These are phyloP conservation scores for Ustilago sp. DNA, from an alignment of 1,284 basidiomycete genomes.

Conservation along the genomic window DNA sequence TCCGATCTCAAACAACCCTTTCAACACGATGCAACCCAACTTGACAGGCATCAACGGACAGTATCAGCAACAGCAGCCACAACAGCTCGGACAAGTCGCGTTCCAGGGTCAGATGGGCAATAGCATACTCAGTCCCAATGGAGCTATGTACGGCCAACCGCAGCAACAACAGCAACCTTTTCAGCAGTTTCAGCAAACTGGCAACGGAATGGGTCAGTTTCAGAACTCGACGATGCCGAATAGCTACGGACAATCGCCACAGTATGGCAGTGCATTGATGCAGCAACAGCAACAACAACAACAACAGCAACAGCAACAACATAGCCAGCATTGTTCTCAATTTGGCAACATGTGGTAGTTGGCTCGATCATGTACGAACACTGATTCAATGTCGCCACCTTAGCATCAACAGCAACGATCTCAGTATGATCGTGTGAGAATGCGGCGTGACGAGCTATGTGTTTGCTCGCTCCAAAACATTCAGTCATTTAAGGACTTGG, in stretches of 20 bases:
- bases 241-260: slow-evolving; percentile 22
- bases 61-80: slow-evolving; percentile 28
- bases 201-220: slow-evolving; percentile 1
- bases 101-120: slow-evolving; percentile 21
- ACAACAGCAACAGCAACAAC: slow-evolving; percentile 31
- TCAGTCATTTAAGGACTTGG: neutral
- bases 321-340: slow-evolving; percentile 38
- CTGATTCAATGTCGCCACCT: neutral
- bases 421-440: neutral
- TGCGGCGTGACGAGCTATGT: neutral
- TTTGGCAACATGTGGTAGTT: slow-evolving; percentile 37
- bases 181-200: slow-evolving; percentile 7
- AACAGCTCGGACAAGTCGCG: slow-evolving; percentile 39
- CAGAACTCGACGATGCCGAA: slow-evolving; percentile 31
- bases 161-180: slow-evolving; percentile 21
- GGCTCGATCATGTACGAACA: neutral
- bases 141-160: slow-evolving; percentile 11
- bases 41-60: slow-evolving; percentile 6
- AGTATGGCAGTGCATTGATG: slow-evolving; percentile 20
- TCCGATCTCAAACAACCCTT: slow-evolving; percentile 26
- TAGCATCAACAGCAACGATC: neutral
- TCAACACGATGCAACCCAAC: slow-evolving; percentile 22
- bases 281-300: slow-evolving; percentile 42
- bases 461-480: neutral
- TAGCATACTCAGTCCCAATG: slow-evolving; percentile 11